Evolutionary conservation across 2,329 filamentous ascomycete genomes (phyloP), one percentile per base, ranked within the genome.

Genomic region (Penicillium expansum): DNA sequence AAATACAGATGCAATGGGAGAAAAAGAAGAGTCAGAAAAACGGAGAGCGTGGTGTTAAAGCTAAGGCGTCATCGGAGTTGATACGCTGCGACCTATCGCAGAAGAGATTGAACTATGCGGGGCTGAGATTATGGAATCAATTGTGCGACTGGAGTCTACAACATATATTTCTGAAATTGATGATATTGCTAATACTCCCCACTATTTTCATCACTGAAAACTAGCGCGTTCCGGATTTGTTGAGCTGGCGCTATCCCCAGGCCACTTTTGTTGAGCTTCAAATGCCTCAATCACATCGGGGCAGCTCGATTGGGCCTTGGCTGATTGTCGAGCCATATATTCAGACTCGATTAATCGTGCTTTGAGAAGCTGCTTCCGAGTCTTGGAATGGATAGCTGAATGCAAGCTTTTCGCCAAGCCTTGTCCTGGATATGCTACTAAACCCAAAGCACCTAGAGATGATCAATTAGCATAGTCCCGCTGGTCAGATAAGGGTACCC

Each of bases 371-470:
- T 57, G 48, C 27, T 65, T 69, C 30, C 62, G 58, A 22, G 67
- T 70, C 38, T 65, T 67, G 3, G 67, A 66, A 30, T 58, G 62
- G 9, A 68, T 49, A 1, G 63, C 61, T 6, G 64, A 48, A 30
- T 70, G 66, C n/a, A 73, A 58, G n/a, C 64, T 73, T 52, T 71
- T 72, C 29, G 60, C 64, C 4, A 73, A 66, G 0, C 70, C 70
- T n/a, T 71, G 64, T 4, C 64, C 66, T 1, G 72, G 69, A 49
- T 74, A 74, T 1, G 68, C 69, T 22, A 73, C 58, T 18, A 73
- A 55, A 0, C 71, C 70, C 7, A 71, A 27, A 30, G 62, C 62
- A 60, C 61, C 62, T 70, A 48, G 38, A 29, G 10, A 11, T 14
- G 16, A 22, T 16, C 13, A 5, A 10, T 49, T 44, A 55, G 37